Evolutionary conservation across 352 stramenopile species (phyloP).

Genomic region (Pythium apleroticum): DNA sequence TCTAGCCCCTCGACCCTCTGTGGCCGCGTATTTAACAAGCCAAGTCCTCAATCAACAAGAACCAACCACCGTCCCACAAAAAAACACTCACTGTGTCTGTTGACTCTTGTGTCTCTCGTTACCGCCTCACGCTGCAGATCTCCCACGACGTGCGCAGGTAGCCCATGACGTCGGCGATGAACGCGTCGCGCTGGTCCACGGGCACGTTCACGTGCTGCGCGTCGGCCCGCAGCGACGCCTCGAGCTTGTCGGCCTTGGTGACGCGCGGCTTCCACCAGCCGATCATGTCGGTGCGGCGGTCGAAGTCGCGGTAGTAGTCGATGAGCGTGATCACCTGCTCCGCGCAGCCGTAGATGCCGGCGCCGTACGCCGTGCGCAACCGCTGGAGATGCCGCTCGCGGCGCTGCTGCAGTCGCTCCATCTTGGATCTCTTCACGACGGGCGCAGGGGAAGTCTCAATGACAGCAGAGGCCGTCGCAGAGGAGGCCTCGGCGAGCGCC

Average conservation of each 20-base stretch:
- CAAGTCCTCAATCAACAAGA: not conserved
- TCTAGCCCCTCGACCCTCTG: no score
- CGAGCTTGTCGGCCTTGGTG: conserved; percentile 75
- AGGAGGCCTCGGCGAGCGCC: not conserved
- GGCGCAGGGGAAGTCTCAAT: not conserved
- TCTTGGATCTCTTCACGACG: not conserved
- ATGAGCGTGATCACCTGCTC: conserved; percentile 82
- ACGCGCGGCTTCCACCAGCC: conserved; percentile 72
- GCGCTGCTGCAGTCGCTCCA: conserved; percentile 10
- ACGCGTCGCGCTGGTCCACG: conserved; percentile 44
- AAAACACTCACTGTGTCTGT: not conserved
- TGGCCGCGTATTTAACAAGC: conserved; percentile 6
- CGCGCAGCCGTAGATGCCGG: conserved; percentile 51
- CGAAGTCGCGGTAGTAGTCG: conserved; percentile 82
- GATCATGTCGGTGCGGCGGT: conserved; percentile 63
- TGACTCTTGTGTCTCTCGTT: not conserved
- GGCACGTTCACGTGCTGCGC: conserved; percentile 67
- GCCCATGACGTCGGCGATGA: conserved; percentile 62
- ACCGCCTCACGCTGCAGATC: conserved; percentile 8
- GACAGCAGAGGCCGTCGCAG: not conserved
- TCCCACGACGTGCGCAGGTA: conserved; percentile 49
- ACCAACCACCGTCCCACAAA: no score
- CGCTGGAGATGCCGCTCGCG: conserved; percentile 30
- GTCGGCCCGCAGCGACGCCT: conserved; percentile 65
- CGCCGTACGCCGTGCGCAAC: conserved; percentile 66